Percentiles rank a stretch among this genome's conserved stretches.
Evolutionary conservation across 768 basidiomycete species (phyloP).

Genomic region (Multifurca ochricompacta): DNA sequence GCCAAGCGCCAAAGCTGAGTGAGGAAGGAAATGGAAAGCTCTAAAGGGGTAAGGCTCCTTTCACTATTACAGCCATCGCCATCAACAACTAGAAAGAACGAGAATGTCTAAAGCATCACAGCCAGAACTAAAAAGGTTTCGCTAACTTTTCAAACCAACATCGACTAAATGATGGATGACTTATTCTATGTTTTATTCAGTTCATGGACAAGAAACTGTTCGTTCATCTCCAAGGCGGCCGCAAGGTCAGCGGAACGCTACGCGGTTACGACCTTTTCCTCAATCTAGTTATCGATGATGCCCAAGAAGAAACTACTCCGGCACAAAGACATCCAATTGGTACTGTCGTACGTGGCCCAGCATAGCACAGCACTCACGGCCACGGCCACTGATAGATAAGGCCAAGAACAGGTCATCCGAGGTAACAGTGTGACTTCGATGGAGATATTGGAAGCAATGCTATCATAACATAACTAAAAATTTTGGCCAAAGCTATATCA

Average conservation of each 20-base stretch:
- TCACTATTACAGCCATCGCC: too few relatives aligned
- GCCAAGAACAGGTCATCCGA: constrained; percentile 74
- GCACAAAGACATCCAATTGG: constrained; percentile 89
- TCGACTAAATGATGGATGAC: background rate
- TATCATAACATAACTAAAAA: constrained; percentile 29
- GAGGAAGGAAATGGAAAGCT: too few relatives aligned
- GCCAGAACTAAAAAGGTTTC: constrained; percentile 98
- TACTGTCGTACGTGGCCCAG: constrained; percentile 63
- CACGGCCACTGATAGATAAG: background rate
- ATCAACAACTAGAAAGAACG: too few relatives aligned
- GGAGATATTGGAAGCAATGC: constrained; percentile 76
- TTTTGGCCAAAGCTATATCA: background rate
- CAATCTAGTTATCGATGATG: constrained; percentile 96
- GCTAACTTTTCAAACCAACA: background rate
- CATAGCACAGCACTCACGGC: too few relatives aligned
- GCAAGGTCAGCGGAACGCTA: constrained; percentile 90
- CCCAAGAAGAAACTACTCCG: constrained; percentile 82
- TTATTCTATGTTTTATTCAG: constrained; percentile 33
- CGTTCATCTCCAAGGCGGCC: constrained; percentile 87
- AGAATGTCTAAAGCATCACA: constrained; percentile 89
- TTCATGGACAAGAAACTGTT: constrained; percentile 99
- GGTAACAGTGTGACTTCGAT: constrained; percentile 96
- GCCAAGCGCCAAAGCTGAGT: too few relatives aligned
- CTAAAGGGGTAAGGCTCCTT: too few relatives aligned
- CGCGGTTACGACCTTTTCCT: constrained; percentile 98